These are phyloP conservation scores for Cryptococcus amylolentus DNA, from an alignment of 1,284 basidiomycete genomes.

Conservation along the genomic window DNA sequence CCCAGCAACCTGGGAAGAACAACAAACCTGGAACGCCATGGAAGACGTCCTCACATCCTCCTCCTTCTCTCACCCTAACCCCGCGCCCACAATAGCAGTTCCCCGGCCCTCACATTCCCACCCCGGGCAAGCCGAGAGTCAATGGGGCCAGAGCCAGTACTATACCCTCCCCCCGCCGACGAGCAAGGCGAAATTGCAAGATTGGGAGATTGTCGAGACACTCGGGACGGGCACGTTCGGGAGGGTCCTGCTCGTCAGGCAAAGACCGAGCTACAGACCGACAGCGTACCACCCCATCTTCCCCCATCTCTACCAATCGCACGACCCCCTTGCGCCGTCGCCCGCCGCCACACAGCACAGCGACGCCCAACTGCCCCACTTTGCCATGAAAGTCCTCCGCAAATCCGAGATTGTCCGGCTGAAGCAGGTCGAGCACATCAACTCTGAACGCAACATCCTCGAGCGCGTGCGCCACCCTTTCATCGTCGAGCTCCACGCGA, in stretches of 20 bases:
- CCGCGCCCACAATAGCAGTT: too few relatives aligned
- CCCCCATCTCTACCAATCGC: slow-evolving; percentile 43
- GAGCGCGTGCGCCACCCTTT: slow-evolving; percentile 57
- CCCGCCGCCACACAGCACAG: slow-evolving; percentile 42
- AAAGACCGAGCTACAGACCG: slow-evolving; percentile 46
- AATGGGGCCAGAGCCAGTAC: slow-evolving; percentile 15
- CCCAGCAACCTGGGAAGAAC: slow-evolving; percentile 30
- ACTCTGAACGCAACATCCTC: slow-evolving; percentile 55
- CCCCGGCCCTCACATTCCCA: slow-evolving; percentile 2
- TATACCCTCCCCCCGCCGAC: slow-evolving; percentile 3
- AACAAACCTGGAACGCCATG: slow-evolving; percentile 20
- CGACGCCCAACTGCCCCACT: slow-evolving; percentile 48
- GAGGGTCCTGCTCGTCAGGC: slow-evolving; percentile 48
- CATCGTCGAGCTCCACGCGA: slow-evolving; percentile 55
- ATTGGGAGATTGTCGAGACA: slow-evolving; percentile 51
- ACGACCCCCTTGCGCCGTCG: slow-evolving; percentile 38
- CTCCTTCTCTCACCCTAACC: neutral
- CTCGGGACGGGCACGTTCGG: slow-evolving; percentile 52
- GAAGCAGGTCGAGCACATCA: slow-evolving; percentile 59
- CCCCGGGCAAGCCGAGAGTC: neutral
- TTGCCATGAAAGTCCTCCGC: slow-evolving; percentile 56
- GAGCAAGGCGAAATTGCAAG: slow-evolving; percentile 35
- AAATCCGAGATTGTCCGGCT: slow-evolving; percentile 55
- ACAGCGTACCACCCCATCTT: slow-evolving; percentile 50
- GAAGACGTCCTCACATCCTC: slow-evolving; percentile 12